phyloP scores from a whole-genome alignment of 768 basidiomycete genomes.

The Plicaturopsis crispa region DNA sequence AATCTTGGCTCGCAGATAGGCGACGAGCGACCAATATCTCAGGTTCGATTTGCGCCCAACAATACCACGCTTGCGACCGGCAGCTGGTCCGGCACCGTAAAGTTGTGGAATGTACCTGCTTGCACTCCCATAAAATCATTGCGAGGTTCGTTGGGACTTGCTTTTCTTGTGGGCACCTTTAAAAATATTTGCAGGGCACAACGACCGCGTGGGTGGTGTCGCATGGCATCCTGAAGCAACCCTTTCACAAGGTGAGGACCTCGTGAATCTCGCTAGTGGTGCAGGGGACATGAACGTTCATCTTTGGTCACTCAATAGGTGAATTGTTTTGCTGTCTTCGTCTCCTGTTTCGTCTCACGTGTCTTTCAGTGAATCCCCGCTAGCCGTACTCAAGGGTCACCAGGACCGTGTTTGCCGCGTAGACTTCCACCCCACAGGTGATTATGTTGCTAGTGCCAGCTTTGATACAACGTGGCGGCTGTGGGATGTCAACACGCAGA shows the following conservation, averaged over 20 bases:
- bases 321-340: constrained; percentile 9
- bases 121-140: constrained; percentile 75
- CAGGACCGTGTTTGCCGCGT: constrained; percentile 87
- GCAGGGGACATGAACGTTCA: constrained; percentile 83
- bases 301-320: constrained; percentile 88
- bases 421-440: constrained; percentile 93
- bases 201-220: constrained; percentile 88
- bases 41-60: constrained; percentile 93
- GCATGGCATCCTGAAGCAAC: constrained; percentile 98
- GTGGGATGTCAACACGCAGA: constrained; percentile 84
- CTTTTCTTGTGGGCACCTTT: constrained; percentile 6
- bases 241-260: constrained; percentile 48
- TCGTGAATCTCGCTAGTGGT: constrained; percentile 84
- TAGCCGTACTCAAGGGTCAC: constrained; percentile 87
- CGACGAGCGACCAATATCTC: constrained; percentile 89
- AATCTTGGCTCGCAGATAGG: constrained; percentile 98
- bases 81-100: constrained; percentile 93
- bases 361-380: constrained; percentile 62
- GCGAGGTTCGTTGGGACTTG: constrained; percentile 43
- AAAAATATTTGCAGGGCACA: constrained; percentile 50
- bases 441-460: constrained; percentile 89
- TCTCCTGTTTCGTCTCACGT: not conserved
- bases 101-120: constrained; percentile 91
- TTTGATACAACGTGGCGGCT: constrained; percentile 97
- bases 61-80: constrained; percentile 84